phyloP scores from a whole-genome alignment of 345 rosid species.

The Hirschfeldia incana region DNA sequence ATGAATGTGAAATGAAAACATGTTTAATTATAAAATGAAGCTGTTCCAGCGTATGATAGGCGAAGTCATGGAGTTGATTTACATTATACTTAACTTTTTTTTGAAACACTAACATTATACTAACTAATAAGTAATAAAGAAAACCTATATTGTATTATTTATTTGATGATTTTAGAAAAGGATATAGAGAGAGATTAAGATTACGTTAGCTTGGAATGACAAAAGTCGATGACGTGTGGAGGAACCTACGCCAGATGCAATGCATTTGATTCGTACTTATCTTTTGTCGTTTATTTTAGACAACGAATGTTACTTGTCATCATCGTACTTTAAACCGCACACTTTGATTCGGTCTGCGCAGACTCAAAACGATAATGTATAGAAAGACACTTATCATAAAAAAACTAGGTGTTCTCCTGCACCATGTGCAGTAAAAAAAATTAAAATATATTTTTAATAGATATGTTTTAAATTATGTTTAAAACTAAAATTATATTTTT shows the following conservation, averaged over 20 bases:
- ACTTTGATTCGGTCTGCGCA: conserved; percentile 35
- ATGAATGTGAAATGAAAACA: conserved; percentile 26
- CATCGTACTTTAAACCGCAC: conserved; percentile 24
- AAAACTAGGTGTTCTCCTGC: no score
- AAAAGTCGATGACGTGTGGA: conserved; percentile 34
- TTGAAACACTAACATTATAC: neutral
- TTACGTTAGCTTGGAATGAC: conserved; percentile 24
- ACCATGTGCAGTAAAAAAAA: no score
- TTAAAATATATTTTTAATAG: no score
- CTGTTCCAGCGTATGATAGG: conserved; percentile 8
- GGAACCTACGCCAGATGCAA: conserved; percentile 32
- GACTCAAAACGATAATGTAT: conserved; percentile 6
- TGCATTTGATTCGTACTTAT: conserved; percentile 20
- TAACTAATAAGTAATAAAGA: conserved; percentile 12
- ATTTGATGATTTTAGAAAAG: neutral
- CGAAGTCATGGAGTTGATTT: conserved; percentile 16
- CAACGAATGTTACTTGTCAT: conserved; percentile 36
- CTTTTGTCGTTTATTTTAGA: conserved; percentile 31
- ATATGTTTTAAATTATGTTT: no score
- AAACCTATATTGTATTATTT: neutral
- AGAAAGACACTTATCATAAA: no score
- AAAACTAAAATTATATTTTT: no score
- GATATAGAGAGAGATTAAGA: conserved; percentile 24
- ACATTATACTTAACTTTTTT: neutral
- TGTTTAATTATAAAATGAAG: conserved; percentile 19